Conservation (phyloP, 176 grass and related monocot genomes). For the Ananas comosus region DNA sequence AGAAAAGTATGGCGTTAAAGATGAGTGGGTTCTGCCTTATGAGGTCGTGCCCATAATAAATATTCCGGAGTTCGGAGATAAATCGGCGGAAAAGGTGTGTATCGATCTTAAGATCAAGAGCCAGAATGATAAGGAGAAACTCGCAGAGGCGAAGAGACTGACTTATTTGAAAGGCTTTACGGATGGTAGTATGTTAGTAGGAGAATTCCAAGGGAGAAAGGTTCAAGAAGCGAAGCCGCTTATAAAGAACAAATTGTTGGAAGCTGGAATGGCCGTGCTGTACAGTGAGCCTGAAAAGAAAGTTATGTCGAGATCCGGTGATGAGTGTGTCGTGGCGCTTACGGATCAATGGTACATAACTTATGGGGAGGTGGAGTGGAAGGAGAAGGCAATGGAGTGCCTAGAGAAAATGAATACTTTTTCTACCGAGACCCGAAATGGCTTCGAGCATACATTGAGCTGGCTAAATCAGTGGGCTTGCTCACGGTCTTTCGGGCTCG, state of each 20-base stretch:
- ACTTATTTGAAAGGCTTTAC: conserved; percentile 74
- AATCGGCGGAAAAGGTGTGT: conserved; percentile 61
- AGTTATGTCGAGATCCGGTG: conserved; percentile 79
- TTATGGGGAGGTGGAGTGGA: conserved; percentile 80
- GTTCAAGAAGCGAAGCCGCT: conserved; percentile 69
- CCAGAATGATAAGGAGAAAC: conserved; percentile 72
- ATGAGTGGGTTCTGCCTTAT: conserved; percentile 62
- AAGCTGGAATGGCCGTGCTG: conserved; percentile 37
- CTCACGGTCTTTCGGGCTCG: conserved; percentile 72
- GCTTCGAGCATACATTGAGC: conserved; percentile 60
- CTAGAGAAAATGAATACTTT: conserved; percentile 58
- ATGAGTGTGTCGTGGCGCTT: conserved; percentile 72
- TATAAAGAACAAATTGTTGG: conserved; percentile 56
- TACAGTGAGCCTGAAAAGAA: conserved; percentile 70
- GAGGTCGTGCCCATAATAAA: conserved; percentile 54
- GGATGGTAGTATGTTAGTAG: conserved; percentile 67
- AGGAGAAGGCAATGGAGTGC: conserved; percentile 45
- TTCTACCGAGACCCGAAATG: conserved; percentile 42
- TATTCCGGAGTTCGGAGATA: conserved; percentile 70
- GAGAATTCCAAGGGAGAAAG: conserved; percentile 49
- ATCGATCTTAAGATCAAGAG: conserved; percentile 54
- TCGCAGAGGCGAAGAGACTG: conserved; percentile 61
- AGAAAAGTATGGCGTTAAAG: conserved; percentile 53
- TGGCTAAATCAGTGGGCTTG: conserved; percentile 81
- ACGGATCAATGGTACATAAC: conserved; percentile 80